Percentiles rank a stretch among this genome's conserved stretches.
phyloP scores from a whole-genome alignment of 2,329 filamentous ascomycete species.

The Aureobasidium sp. region DNA sequence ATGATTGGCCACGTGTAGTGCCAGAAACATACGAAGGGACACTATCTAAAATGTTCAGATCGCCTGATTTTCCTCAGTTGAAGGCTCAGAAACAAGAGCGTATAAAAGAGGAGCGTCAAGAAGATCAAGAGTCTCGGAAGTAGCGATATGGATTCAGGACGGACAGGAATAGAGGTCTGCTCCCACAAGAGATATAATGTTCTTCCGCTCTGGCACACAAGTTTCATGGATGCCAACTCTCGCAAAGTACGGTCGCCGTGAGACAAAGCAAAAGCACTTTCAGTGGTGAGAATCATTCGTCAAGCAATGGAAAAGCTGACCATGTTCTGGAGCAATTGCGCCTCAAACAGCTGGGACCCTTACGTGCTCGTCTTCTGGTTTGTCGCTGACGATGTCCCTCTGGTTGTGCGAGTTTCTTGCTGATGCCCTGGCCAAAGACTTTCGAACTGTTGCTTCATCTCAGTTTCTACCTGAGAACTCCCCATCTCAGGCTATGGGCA shows the following conservation, averaged over 20 bases:
- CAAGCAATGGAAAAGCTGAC: background rate
- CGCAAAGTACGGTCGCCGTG: background rate
- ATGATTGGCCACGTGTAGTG: background rate
- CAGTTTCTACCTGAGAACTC: no score
- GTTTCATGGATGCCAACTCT: background rate
- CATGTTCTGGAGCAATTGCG: background rate
- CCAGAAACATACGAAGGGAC: background rate
- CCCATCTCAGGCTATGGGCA: no score
- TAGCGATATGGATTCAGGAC: no score
- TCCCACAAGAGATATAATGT: background rate
- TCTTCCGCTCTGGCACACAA: background rate
- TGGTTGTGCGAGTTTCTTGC: no score
- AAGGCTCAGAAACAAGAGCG: background rate
- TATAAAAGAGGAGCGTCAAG: background rate
- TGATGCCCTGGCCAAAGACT: no score
- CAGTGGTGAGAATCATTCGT: background rate
- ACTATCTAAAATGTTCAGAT: background rate
- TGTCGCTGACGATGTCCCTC: no score
- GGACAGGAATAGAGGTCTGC: no score
- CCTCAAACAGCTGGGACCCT: no score
- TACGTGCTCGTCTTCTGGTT: no score
- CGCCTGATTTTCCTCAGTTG: background rate
- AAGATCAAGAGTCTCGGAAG: background rate
- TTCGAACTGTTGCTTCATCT: no score
- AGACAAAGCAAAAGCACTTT: background rate